These are phyloP conservation scores for Cercophora samala DNA, from an alignment of 495 filamentous ascomycete species.

Conservation along the genomic window DNA sequence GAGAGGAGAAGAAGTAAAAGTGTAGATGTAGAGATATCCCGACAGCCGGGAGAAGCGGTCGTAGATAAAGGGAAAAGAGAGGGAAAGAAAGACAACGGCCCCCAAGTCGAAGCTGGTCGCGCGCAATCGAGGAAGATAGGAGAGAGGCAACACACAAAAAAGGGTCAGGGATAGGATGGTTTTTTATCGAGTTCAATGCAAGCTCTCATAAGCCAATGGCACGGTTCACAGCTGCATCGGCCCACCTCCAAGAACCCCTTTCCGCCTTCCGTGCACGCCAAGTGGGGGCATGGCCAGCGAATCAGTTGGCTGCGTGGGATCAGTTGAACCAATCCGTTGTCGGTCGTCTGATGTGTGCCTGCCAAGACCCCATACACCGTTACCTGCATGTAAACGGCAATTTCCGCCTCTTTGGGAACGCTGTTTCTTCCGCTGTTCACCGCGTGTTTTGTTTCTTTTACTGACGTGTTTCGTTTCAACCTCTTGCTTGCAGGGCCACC, in stretches of 20 bases:
- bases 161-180: constrained; percentile 24
- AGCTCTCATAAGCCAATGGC: constrained; percentile 13
- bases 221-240: constrained; percentile 28
- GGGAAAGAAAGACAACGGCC: constrained; percentile 17
- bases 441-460: background rate
- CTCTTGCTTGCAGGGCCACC: background rate
- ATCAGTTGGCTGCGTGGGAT: constrained; percentile 16
- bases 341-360: constrained; percentile 22
- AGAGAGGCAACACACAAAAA: constrained; percentile 9
- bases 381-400: constrained; percentile 22
- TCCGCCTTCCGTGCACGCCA: constrained; percentile 33
- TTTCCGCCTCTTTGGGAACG: constrained; percentile 4
- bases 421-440: constrained; percentile 1
- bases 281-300: constrained; percentile 11
- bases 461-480: background rate
- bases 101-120: constrained; percentile 16
- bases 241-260: constrained; percentile 24
- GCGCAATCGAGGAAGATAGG: constrained; percentile 14
- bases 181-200: constrained; percentile 24
- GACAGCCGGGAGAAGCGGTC: background rate
- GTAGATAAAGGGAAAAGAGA: constrained; percentile 7
- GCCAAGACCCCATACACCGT: constrained; percentile 23
- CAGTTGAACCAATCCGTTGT: constrained; percentile 13
- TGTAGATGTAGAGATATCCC: background rate
- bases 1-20: constrained; percentile 5